A percentile compares a stretch with the other conserved stretches of the same genome.
These are phyloP conservation scores for Triangularia verruculosa DNA, from an alignment of 2,329 filamentous ascomycete genomes.

Conservation along the genomic window DNA sequence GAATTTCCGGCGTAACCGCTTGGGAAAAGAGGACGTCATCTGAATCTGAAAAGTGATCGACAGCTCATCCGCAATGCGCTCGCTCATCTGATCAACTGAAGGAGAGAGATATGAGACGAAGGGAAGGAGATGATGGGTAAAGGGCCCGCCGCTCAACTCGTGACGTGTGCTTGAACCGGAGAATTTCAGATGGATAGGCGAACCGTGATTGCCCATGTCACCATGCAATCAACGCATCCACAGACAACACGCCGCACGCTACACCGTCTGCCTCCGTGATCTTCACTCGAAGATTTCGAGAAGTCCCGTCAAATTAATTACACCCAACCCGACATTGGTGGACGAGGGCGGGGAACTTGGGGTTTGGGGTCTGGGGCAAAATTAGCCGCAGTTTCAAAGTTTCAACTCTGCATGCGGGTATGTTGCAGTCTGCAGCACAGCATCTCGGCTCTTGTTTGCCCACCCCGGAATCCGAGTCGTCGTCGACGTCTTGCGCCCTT, in stretches of 20 bases:
- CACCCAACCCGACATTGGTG: conserved; percentile 22
- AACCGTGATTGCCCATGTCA: conserved; percentile 15
- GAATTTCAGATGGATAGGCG: conserved; percentile 18
- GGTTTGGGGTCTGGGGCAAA: conserved; percentile 20
- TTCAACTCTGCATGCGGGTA: conserved; percentile 17
- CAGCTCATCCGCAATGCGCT: conserved; percentile 15
- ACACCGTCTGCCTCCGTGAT: conserved; percentile 24
- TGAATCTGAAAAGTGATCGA: conserved; percentile 24
- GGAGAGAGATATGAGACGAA: conserved; percentile 21
- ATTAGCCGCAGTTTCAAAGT: conserved; percentile 33
- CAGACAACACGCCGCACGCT: neutral
- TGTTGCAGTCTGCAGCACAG: conserved; percentile 19
- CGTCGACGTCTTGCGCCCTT: neutral
- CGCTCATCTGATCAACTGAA: conserved; percentile 19
- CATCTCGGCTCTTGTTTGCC: conserved; percentile 25
- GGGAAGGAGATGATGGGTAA: neutral
- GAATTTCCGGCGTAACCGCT: neutral
- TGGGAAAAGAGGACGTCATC: conserved; percentile 6
- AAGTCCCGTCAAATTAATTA: conserved; percentile 27
- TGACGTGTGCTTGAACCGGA: conserved; percentile 20
- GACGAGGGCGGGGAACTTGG: conserved; percentile 11
- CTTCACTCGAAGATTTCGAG: conserved; percentile 26
- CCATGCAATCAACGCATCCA: neutral
- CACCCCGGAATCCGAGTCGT: conserved; percentile 18
- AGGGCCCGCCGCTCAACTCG: neutral